A percentile compares a stretch with the other conserved stretches of the same genome.
Evolutionary conservation across 2,329 filamentous ascomycete species (phyloP).

Genomic region (Alternaria arborescens): DNA sequence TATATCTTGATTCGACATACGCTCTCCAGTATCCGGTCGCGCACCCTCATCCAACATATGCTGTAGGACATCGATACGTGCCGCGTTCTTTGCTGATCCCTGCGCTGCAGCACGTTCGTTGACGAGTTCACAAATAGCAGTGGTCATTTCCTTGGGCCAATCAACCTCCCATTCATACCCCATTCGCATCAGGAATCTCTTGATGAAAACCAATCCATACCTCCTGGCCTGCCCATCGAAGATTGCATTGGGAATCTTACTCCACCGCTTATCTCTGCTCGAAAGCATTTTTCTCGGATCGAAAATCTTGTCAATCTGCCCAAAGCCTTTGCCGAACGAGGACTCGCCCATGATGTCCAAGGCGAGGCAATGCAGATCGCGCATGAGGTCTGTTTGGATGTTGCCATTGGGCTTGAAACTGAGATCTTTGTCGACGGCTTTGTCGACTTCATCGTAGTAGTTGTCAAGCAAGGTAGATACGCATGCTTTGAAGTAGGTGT

Average conservation of each 20-base stretch:
- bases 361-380: conserved; percentile 6
- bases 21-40: conserved; percentile 7
- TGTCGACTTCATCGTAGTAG: conserved; percentile 7
- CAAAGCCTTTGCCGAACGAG: conserved; percentile 6
- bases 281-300: conserved; percentile 1
- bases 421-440: neutral
- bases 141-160: conserved; percentile 8
- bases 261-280: neutral
- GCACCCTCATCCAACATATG: conserved; percentile 6
- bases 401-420: neutral
- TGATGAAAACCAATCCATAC: conserved; percentile 5
- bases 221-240: conserved; percentile 6
- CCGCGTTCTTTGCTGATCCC: neutral
- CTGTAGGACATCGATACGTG: conserved; percentile 8
- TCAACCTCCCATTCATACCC: conserved; percentile 4
- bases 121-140: conserved; percentile 10
- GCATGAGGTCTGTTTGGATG: conserved; percentile 5
- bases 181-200: conserved; percentile 1
- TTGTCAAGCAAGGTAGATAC: conserved; percentile 1
- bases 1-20: conserved; percentile 6
- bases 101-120: conserved; percentile 5
- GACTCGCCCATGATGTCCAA: conserved; percentile 8
- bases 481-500: conserved; percentile 8
- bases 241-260: conserved; percentile 2
- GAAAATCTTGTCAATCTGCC: conserved; percentile 10